Base-by-base conservation (phyloP, 495 filamentous ascomycete genomes). In the Cairneyella variabilis region DNA sequence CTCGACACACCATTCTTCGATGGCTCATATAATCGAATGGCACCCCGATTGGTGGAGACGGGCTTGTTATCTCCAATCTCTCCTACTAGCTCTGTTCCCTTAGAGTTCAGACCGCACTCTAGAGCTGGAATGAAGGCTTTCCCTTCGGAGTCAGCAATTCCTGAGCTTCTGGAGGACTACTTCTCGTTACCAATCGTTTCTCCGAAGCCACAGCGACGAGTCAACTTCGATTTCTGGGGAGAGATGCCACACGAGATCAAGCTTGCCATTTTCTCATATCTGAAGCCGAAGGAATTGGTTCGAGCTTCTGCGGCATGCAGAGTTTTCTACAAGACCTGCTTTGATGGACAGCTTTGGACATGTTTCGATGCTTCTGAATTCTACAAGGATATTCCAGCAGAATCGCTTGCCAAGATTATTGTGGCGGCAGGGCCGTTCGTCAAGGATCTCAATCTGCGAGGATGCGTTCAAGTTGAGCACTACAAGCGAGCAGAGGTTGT, bases 331-430 rank as follows among this genome's bases (percentile, higher is more conserved):
- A 71, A 77, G 27, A 86, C 90, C 74, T 97, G 92, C 70, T 96
- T 90, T 57, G 93, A 98, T 66, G 93, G 93, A 7, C 93, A 98
- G 68, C 71, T 98, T 16, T 98, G 93, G 93, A 80, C 79, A 0
- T 79, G 76, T 41, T 76, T 97, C 37, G 90, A 97, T 64, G 85
- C 90, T 0, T 82, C 91, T 0, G 83, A 86, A 26, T 97, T 90
- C 66, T 98, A 98, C 64, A 77, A 77, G 42, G 81, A 88, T 36
- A 97, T 98, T 51, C 83, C 93, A 0, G 87, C 88, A 8, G 84
- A 86, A 51, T 84, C 87, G 7, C 71, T 98, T 11, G 81, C 89
- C 38, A 91, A 88, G 65, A 88, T 98, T 50, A 89, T 97, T 63
- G 83, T 82, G 0, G 73, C 82, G 2, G 90, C 90, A 3, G 93